phyloP scores from a whole-genome alignment of 306 rosid genomes.

The Vigna mungo region DNA sequence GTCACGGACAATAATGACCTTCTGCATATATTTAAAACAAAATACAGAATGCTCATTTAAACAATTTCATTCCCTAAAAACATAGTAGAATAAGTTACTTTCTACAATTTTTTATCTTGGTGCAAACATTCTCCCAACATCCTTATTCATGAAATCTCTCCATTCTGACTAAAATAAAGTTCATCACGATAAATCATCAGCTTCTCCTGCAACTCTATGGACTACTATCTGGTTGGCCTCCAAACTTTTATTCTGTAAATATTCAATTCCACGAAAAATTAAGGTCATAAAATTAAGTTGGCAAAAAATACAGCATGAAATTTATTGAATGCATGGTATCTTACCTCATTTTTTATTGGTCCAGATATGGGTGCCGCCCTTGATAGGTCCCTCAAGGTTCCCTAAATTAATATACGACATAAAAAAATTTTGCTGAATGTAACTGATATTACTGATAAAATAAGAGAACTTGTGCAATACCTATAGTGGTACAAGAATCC shows the following conservation, averaged over 20 bases:
- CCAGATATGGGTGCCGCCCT: constrained; percentile 58
- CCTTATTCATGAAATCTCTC: constrained; percentile 34
- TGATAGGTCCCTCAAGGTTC: constrained; percentile 74
- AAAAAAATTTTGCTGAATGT: not conserved
- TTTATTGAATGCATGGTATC: constrained; percentile 3
- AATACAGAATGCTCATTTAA: constrained; percentile 40
- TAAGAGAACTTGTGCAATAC: constrained; percentile 22
- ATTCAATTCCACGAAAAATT: constrained; percentile 26
- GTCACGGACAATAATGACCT: constrained; percentile 21
- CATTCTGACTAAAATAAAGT: constrained; percentile 6
- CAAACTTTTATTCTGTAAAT: constrained; percentile 50
- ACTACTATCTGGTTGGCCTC: constrained; percentile 54
- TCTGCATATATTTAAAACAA: constrained; percentile 30
- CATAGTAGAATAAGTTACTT: not conserved
- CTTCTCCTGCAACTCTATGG: constrained; percentile 41
- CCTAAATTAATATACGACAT: constrained; percentile 47
- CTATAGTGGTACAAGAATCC: not conserved
- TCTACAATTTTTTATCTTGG: constrained; percentile 32
- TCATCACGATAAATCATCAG: constrained; percentile 37
- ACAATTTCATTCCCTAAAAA: constrained; percentile 11
- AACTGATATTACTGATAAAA: constrained; percentile 15
- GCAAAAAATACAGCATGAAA: not conserved
- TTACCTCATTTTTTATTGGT: constrained; percentile 62
- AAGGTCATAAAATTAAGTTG: constrained; percentile 4
- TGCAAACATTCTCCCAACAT: constrained; percentile 26